Evolutionary conservation across 768 basidiomycete species (phyloP).

Genomic region (Leccinum aurantiacum): DNA sequence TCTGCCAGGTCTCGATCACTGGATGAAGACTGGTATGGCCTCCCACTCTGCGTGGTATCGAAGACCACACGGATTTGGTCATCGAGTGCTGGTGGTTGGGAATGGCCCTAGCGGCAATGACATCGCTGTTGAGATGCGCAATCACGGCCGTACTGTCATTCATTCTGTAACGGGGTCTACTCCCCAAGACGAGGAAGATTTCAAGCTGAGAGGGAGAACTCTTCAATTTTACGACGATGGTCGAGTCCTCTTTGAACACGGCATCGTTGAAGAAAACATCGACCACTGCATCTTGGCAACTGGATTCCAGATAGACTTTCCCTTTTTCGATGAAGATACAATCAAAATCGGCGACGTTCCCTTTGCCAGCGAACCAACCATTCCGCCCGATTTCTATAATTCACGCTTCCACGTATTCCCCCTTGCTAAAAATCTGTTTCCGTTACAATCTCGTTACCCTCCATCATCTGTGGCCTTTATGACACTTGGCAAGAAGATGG

Average conservation of each 20-base stretch:
- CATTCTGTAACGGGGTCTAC: conserved; percentile 49
- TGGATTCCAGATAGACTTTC: conserved; percentile 65
- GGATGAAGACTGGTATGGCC: conserved; percentile 54
- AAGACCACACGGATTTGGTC: conserved; percentile 40
- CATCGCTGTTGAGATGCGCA: conserved; percentile 58
- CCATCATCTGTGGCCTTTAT: conserved; percentile 61
- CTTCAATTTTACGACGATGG: conserved; percentile 43
- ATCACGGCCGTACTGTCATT: conserved; percentile 46
- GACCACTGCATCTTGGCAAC: conserved; percentile 74
- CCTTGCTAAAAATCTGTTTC: conserved; percentile 69
- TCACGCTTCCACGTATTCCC: conserved; percentile 70
- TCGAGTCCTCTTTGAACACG: conserved; percentile 59
- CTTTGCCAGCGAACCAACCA: conserved; percentile 38
- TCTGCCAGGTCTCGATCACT: conserved; percentile 56
- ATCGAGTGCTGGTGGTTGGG: conserved; percentile 47
- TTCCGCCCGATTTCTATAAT: conserved; percentile 57
- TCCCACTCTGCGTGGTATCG: conserved; percentile 72
- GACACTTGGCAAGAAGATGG: conserved; percentile 56
- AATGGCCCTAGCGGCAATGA: conserved; percentile 70
- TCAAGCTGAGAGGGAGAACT: conserved; percentile 45
- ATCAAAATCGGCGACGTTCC: conserved; percentile 43
- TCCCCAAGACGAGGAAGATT: conserved; percentile 32
- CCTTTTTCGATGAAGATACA: conserved; percentile 50
- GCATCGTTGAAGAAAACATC: conserved; percentile 50
- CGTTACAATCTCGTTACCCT: conserved; percentile 48